Evolutionary conservation across 306 rosid genomes (phyloP).

Genomic region (Malus orientalis): DNA sequence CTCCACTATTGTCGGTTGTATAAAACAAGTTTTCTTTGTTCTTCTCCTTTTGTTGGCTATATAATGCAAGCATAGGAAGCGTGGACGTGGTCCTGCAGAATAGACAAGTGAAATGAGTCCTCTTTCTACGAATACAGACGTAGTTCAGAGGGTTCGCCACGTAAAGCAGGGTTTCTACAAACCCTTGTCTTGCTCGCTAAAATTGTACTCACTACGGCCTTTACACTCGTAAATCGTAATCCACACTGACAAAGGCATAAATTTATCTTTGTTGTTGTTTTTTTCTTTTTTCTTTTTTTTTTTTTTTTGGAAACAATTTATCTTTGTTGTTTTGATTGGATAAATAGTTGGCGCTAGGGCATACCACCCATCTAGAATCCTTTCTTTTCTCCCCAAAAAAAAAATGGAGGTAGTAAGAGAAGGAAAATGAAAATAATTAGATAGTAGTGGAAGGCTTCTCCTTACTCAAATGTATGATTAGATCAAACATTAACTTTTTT

Average conservation of each 20-base stretch:
- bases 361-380: not conserved
- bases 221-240: no score
- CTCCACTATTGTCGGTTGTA: no score
- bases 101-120: not conserved
- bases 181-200: not conserved
- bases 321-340: no score
- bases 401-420: not conserved
- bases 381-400: no score
- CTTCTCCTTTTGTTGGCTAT: not conserved
- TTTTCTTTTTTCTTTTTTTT: no score
- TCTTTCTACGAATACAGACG: not conserved
- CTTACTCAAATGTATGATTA: no score
- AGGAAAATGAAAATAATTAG: no score
- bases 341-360: no score
- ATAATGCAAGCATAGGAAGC: not conserved
- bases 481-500: no score
- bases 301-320: no score
- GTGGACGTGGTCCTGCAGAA: not conserved
- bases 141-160: not conserved
- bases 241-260: not conserved
- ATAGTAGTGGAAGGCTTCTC: no score
- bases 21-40: not conserved
- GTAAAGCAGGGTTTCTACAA: slow-evolving; percentile 5
- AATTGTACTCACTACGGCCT: not conserved
- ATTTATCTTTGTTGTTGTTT: no score